Percentiles rank a stretch among this genome's conserved stretches.
These are phyloP conservation scores for Aspergillus kassunensis DNA, from an alignment of 495 filamentous ascomycete species.

Conservation along the genomic window DNA sequence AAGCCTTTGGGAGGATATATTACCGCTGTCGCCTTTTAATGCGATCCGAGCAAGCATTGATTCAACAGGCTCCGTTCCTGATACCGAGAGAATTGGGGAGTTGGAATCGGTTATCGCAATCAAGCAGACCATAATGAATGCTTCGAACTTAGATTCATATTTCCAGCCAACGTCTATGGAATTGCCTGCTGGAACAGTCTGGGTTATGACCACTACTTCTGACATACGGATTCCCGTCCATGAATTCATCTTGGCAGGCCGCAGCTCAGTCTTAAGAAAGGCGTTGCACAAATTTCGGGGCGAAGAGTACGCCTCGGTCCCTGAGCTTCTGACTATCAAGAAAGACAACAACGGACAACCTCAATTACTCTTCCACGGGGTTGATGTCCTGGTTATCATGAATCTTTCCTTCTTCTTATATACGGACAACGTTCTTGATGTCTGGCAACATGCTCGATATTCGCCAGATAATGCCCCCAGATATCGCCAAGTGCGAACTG, in stretches of 20 bases:
- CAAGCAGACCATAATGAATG: slow-evolving; percentile 46
- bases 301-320: slow-evolving; percentile 39
- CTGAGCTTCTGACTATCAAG: slow-evolving; percentile 60
- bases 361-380: slow-evolving; percentile 55
- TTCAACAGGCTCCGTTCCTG: slow-evolving; percentile 10
- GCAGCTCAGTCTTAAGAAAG: slow-evolving; percentile 65
- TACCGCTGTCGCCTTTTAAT: slow-evolving; percentile 61
- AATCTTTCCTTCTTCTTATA: slow-evolving; percentile 80
- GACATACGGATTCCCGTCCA: slow-evolving; percentile 75
- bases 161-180: slow-evolving; percentile 29
- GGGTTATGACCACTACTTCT: slow-evolving; percentile 54
- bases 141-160: slow-evolving; percentile 54
- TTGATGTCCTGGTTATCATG: slow-evolving; percentile 72
- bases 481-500: slow-evolving; percentile 72
- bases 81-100: slow-evolving; percentile 1
- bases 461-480: slow-evolving; percentile 57
- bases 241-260: slow-evolving; percentile 68
- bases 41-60: slow-evolving; percentile 15
- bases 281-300: slow-evolving; percentile 52
- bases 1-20: slow-evolving; percentile 70
- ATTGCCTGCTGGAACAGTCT: slow-evolving; percentile 34
- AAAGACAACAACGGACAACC: slow-evolving; percentile 44
- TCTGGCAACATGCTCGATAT: slow-evolving; percentile 71
- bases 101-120: slow-evolving; percentile 27
- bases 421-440: slow-evolving; percentile 72